Evolutionary conservation across 2,329 filamentous ascomycete species (phyloP).

Genomic region (Penicillium paneum): DNA sequence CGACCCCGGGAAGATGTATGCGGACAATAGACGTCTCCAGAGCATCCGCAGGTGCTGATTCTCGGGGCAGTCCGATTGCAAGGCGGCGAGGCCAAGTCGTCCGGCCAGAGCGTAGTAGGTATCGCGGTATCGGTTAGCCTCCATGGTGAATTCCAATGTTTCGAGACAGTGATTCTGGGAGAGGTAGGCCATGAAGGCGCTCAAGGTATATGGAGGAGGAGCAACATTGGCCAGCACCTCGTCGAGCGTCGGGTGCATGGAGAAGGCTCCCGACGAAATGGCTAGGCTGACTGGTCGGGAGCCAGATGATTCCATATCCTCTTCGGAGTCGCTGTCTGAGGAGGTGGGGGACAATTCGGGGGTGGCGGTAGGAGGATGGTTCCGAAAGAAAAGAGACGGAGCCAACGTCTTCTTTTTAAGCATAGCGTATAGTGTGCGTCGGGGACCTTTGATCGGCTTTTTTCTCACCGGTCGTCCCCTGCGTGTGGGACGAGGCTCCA

Average conservation of each 20-base stretch:
- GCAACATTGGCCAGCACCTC: slow-evolving; percentile 87
- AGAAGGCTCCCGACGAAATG: slow-evolving; percentile 38
- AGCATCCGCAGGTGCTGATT: slow-evolving; percentile 70
- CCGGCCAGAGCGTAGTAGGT: slow-evolving; percentile 61
- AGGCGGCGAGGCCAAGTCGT: slow-evolving; percentile 44
- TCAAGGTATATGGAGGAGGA: slow-evolving; percentile 82
- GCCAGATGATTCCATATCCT: slow-evolving; percentile 43
- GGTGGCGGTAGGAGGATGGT: slow-evolving; percentile 43
- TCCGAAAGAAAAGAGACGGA: slow-evolving; percentile 36
- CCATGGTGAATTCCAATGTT: slow-evolving; percentile 93
- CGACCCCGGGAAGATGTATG: slow-evolving; percentile 83
- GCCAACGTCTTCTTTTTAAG: slow-evolving; percentile 38
- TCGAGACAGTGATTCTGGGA: slow-evolving; percentile 97
- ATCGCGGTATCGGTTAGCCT: slow-evolving; percentile 78
- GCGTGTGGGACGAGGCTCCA: slow-evolving; percentile 19
- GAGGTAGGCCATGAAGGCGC: slow-evolving; percentile 92
- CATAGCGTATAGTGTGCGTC: slow-evolving; percentile 36
- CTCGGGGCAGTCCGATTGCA: slow-evolving; percentile 54
- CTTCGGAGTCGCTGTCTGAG: slow-evolving; percentile 45
- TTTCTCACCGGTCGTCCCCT: slow-evolving; percentile 25
- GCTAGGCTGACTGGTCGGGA: slow-evolving; percentile 46
- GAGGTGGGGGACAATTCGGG: slow-evolving; percentile 45
- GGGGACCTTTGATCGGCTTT: slow-evolving; percentile 18
- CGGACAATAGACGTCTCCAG: slow-evolving; percentile 84
- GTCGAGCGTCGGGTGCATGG: slow-evolving; percentile 67